A percentile compares a stretch with the other conserved stretches of the same genome.
Conservation (phyloP, 2,329 filamentous ascomycete genomes). For the Paracoccidioides lutzii region DNA sequence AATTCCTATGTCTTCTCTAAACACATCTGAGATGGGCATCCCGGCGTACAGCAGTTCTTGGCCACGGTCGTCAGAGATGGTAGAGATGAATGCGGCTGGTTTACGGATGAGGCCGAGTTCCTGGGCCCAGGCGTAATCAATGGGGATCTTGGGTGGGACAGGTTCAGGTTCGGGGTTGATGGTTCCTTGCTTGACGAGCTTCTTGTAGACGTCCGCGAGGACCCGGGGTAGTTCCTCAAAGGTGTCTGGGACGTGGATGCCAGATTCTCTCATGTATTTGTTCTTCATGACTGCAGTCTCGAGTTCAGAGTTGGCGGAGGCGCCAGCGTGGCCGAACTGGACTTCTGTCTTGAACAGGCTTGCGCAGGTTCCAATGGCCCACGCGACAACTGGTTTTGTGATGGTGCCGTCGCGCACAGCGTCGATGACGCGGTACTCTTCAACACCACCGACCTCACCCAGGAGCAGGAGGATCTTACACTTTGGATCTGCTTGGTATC, state of each 20-base stretch:
- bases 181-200: slow-evolving; percentile 69
- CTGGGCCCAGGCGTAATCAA: slow-evolving; percentile 99
- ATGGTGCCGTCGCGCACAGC: slow-evolving; percentile 89
- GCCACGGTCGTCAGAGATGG: slow-evolving; percentile 98
- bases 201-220: slow-evolving; percentile 73
- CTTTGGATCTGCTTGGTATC: slow-evolving; percentile 90
- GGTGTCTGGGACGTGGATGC: slow-evolving; percentile 86
- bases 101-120: slow-evolving; percentile 99
- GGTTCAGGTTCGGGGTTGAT: slow-evolving; percentile 83
- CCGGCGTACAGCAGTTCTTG: slow-evolving; percentile 97
- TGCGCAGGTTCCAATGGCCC: slow-evolving; percentile 98
- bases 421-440: slow-evolving; percentile 99
- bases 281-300: slow-evolving; percentile 97
- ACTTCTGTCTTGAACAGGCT: slow-evolving; percentile 99
- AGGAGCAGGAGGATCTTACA: slow-evolving; percentile 96
- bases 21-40: slow-evolving; percentile 99
- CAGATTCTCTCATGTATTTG: slow-evolving; percentile 87
- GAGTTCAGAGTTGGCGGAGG: slow-evolving; percentile 97
- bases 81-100: slow-evolving; percentile 98
- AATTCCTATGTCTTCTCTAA: slow-evolving; percentile 97
- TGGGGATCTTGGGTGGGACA: slow-evolving; percentile 93
- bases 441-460: slow-evolving; percentile 97
- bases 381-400: slow-evolving; percentile 97
- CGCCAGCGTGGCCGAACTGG: slow-evolving; percentile 96
- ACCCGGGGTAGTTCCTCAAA: slow-evolving; percentile 84